Evolutionary conservation across 495 filamentous ascomycete species (phyloP), one percentile per base, ranked within the genome.

Genomic region (Xylaria nigripes): DNA sequence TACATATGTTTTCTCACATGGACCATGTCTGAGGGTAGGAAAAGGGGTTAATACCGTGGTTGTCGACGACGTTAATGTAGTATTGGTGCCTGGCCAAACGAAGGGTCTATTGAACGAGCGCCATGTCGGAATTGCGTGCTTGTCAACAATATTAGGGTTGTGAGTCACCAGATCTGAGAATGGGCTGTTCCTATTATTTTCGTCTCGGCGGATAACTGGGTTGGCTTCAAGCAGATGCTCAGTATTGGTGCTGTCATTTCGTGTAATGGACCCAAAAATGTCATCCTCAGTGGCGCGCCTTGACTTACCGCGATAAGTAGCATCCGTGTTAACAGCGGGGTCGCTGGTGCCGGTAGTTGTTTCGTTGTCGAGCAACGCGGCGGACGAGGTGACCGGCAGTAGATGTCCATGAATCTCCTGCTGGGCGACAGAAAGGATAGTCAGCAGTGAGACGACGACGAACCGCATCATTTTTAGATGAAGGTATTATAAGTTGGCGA

Each of bases 321-420:
- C 27, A 9, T 29, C n/a, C n/a, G n/a, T n/a, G n/a, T n/a, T n/a
- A n/a, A n/a, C n/a, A n/a, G n/a, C 6, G 10, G 32, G 10, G 32
- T 36, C 32, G 13, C 5, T 36, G 32, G 13, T 13, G 32, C 2
- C 2, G 32, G 15, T 36, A 12, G 32, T 36, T 13, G 6, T 15
- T 8, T 40, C 9, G 10, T 8, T 3, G 8, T 18, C 36, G 36
- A 6, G 36, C 15, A 4, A 12, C 1, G 15, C 5, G 15, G 2
- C 8, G 15, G 36, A 40, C 4, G 15, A 18, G n/a, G 15, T 2
- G 36, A 18, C 65, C n/a, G 66, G 64, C 23, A 53, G 54, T 32
- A 45, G 63, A 48, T 68, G 68, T 12, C 77, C 76, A 75, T 72
- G 70, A 69, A 29, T 34, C 29, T 38, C 27, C 52, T 10, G 30